Base-by-base conservation (phyloP, 805 yeast species). In the Jamesozyma spencerorum region DNA sequence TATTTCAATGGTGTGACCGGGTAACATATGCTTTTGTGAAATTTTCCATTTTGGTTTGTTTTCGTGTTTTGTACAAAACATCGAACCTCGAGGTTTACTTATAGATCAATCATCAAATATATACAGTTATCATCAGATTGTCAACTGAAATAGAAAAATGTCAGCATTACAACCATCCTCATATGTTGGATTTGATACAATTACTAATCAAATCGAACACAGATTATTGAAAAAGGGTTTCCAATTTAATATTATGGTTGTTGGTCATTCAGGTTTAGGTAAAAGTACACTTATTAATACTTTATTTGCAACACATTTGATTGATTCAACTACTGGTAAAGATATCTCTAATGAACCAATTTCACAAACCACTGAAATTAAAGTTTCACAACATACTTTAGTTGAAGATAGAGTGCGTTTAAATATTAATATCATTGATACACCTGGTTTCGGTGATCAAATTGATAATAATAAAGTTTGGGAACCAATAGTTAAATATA, bases 391-490 rank as follows among this genome's bases (percentile, higher is more conserved):
- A n/a, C 88, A 81, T 46, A 71, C 74, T 14, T 71, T 92, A 48
- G 64, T 77, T 42, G 98, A 92, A 65, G 87, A 86, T 61, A 84
- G 83, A 49, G 97, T 92, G 42, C 78, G 80, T 47, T 75, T 92
- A 60, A 81, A 81, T 54, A 68, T 92, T 48, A 88, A 86, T 54
- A 79, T 92, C 41, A 85, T 92, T 58, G 98, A 92, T 61, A 92
- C 98, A 3, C 97, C 97, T 17, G 97, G 97, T 13, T 92, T 86
- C 69, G 97, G 96, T 31, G 98, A 92, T 70, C 95, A 85, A 66
- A 83, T 92, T 50, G 85, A 87, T 68, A 88, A 88, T 64, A 94
- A 85, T 55, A 84, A 82, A 64, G 87, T 94, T 65, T 90, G 97
- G 96, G 97, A 88, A 54, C 96, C 96, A 39, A 79, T 88, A 47